Conservation (phyloP, 257 asterid species). For the Eustoma russellianum region DNA sequence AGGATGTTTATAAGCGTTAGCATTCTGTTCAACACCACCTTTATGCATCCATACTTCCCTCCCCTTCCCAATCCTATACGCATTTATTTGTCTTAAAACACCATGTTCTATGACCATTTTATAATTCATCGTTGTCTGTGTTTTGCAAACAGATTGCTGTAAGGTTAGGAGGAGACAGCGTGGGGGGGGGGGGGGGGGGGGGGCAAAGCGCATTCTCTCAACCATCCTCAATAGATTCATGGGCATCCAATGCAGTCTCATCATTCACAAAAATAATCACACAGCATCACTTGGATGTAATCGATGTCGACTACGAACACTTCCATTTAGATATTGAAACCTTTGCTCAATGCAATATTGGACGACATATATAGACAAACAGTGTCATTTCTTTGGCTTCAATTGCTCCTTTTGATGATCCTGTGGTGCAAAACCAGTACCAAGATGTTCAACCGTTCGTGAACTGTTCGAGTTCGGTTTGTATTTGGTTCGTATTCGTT, state of each 20-base stretch:
- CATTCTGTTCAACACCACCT: too few relatives aligned
- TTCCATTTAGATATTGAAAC: slow-evolving; percentile 51
- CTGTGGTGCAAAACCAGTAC: slow-evolving; percentile 37
- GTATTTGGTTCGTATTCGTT: too few relatives aligned
- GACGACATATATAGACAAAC: slow-evolving; percentile 40
- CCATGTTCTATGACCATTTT: too few relatives aligned
- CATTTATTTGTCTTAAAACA: too few relatives aligned
- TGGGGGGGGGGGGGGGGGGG: slow-evolving; percentile 25
- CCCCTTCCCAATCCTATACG: too few relatives aligned
- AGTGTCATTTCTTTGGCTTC: slow-evolving; percentile 40
- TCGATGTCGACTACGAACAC: slow-evolving; percentile 74
- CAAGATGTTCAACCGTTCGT: too few relatives aligned
- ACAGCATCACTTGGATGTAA: slow-evolving; percentile 47
- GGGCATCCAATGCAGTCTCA: slow-evolving; percentile 56
- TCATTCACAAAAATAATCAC: slow-evolving; percentile 36
- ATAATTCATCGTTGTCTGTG: too few relatives aligned
- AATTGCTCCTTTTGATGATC: slow-evolving; percentile 54
- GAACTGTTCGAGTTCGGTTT: too few relatives aligned
- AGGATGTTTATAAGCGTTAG: too few relatives aligned
- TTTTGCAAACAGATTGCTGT: slow-evolving; percentile 18
- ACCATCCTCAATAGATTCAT: slow-evolving; percentile 36
- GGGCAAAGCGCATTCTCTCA: slow-evolving; percentile 26
- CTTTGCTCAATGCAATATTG: slow-evolving; percentile 65
- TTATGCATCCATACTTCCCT: too few relatives aligned
- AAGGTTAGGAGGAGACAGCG: slow-evolving; percentile 43